Conservation (phyloP, 768 basidiomycete species). For the Leccinum incarnatum region DNA sequence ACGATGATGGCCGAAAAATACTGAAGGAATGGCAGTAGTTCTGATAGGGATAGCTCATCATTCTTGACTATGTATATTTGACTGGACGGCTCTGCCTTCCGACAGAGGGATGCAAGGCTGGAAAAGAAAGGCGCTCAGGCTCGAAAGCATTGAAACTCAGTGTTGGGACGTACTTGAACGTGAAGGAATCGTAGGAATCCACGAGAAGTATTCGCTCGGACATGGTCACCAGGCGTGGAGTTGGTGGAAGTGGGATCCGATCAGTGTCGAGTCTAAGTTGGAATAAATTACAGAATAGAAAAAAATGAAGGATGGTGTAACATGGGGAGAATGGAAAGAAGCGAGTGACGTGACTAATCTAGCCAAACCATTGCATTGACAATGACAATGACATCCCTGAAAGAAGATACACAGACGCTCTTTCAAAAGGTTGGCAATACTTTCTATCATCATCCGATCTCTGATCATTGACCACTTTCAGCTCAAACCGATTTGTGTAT, state of each 20-base stretch:
- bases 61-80: constrained; percentile 72
- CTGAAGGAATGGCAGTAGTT: constrained; percentile 51
- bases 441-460: background rate
- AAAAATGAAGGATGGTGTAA: background rate
- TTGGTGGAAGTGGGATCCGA: background rate
- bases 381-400: constrained; percentile 14
- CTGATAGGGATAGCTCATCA: constrained; percentile 50
- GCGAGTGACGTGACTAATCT: background rate
- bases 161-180: constrained; percentile 66
- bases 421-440: constrained; percentile 38
- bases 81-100: constrained; percentile 58
- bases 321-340: background rate
- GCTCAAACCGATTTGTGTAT: constrained; percentile 77
- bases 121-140: background rate
- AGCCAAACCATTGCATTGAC: background rate
- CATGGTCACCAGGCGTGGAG: constrained; percentile 20
- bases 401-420: constrained; percentile 25
- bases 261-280: background rate
- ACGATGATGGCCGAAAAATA: constrained; percentile 70
- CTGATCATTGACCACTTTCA: constrained; percentile 13
- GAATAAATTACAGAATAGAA: background rate
- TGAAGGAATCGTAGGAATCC: constrained; percentile 87
- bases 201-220: constrained; percentile 62
- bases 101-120: constrained; percentile 73
- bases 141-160: background rate